Percentiles rank a stretch among this genome's conserved stretches.
Evolutionary conservation across 345 rosid genomes (phyloP).

Genomic region (Moricandia moricandioides): DNA sequence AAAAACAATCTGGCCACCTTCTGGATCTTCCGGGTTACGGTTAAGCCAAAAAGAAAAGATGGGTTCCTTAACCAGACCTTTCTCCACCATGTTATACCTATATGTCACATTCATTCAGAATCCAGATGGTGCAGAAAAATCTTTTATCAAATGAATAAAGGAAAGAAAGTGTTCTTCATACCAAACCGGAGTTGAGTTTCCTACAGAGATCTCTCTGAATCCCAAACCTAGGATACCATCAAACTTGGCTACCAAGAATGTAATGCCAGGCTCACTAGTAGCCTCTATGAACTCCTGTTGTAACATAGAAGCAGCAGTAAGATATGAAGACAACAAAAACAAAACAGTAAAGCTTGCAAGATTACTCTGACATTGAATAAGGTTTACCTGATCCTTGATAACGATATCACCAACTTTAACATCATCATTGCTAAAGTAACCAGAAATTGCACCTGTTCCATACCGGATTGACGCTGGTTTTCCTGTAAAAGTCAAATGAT

Average conservation of each 20-base stretch:
- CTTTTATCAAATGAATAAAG: background rate
- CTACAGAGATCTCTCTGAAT: conserved; percentile 87
- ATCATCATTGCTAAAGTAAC: conserved; percentile 82
- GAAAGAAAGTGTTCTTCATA: conserved; percentile 27
- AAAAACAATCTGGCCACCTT: conserved; percentile 91
- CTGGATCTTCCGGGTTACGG: conserved; percentile 62
- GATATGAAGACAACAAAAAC: background rate
- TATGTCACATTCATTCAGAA: background rate
- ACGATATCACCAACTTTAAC: conserved; percentile 72
- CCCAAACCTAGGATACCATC: conserved; percentile 94
- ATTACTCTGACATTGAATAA: background rate
- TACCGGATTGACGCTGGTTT: conserved; percentile 79
- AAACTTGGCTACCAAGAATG: conserved; percentile 85
- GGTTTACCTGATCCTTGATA: conserved; percentile 61
- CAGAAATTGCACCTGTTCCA: conserved; percentile 83
- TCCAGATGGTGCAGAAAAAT: background rate
- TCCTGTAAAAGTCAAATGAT: conserved; percentile 43
- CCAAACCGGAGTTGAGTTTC: conserved; percentile 84
- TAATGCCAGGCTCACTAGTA: conserved; percentile 78
- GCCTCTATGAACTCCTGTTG: conserved; percentile 89
- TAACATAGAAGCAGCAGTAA: background rate
- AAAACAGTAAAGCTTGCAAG: background rate
- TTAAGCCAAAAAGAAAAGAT: conserved; percentile 92
- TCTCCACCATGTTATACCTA: conserved; percentile 87
- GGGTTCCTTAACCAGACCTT: conserved; percentile 74